These are phyloP conservation scores for Trichoderma koningiopsis DNA, from an alignment of 2,329 filamentous ascomycete species.

Conservation along the genomic window DNA sequence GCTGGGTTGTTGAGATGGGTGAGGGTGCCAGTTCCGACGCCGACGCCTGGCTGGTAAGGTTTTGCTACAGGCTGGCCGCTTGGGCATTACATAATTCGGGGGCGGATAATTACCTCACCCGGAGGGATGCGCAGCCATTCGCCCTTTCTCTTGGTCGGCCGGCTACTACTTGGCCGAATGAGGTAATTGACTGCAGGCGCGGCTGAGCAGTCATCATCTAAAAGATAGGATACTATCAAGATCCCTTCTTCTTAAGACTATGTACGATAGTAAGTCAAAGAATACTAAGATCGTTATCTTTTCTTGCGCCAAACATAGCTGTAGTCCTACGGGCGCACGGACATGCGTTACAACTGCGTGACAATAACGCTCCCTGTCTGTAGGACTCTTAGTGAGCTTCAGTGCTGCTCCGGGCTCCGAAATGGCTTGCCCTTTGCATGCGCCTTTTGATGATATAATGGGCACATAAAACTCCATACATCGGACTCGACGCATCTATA, in stretches of 20 bases:
- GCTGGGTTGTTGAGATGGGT: constrained; percentile 22
- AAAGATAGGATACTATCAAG: not conserved
- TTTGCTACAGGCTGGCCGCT: constrained; percentile 26
- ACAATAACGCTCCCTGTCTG: not conserved
- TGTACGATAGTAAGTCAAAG: not conserved
- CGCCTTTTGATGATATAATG: not conserved
- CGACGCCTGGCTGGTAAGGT: constrained; percentile 24
- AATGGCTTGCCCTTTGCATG: not conserved
- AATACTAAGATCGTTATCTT: not conserved
- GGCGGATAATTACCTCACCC: constrained; percentile 27
- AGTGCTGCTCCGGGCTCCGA: not conserved
- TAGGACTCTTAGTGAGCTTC: not conserved
- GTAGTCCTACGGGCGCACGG: not conserved
- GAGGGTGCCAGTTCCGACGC: constrained; percentile 26
- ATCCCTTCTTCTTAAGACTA: not conserved
- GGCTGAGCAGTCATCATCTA: not conserved
- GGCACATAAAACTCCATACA: not conserved
- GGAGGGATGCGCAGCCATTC: not conserved
- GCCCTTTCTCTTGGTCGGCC: not conserved
- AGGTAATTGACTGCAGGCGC: constrained; percentile 11
- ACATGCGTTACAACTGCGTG: not conserved
- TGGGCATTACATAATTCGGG: constrained; percentile 26
- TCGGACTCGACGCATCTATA: not conserved
- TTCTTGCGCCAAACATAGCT: not conserved
- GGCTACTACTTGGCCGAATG: constrained; percentile 6